Conservation (phyloP, 371 early-diverging fungal genomes). For the Syncephalastrum racemosum region DNA sequence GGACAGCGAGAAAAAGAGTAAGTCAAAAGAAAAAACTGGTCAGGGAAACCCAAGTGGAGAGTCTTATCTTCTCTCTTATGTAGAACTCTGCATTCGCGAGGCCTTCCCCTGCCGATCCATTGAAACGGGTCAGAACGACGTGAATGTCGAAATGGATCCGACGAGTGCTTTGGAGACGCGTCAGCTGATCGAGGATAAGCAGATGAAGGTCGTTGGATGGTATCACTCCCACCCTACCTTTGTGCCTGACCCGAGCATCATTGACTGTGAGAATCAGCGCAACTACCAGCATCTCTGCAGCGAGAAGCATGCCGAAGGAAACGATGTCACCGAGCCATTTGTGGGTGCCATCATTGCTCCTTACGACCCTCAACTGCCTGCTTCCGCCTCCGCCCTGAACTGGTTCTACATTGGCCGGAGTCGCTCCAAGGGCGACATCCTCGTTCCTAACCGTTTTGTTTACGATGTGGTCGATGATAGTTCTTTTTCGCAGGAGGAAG, state of each 20-base stretch:
- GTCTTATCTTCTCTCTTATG: not conserved
- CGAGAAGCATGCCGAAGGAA: constrained; percentile 27
- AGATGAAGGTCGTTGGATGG: constrained; percentile 85
- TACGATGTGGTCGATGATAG: constrained; percentile 59
- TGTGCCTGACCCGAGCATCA: constrained; percentile 40
- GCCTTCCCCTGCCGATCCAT: constrained; percentile 78
- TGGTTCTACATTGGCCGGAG: constrained; percentile 70
- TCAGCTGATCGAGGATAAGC: constrained; percentile 65
- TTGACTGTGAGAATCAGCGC: constrained; percentile 77
- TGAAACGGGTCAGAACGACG: constrained; percentile 68
- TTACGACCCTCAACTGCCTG: constrained; percentile 80
- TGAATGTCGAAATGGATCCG: constrained; percentile 91
- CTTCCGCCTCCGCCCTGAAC: constrained; percentile 75
- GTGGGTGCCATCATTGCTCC: constrained; percentile 91
- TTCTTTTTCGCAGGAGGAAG: constrained; percentile 45
- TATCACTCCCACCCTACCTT: constrained; percentile 48
- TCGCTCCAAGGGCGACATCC: constrained; percentile 38
- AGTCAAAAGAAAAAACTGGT: constrained; percentile 5
- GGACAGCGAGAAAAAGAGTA: constrained; percentile 51
- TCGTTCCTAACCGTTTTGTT: constrained; percentile 64
- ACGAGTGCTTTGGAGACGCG: constrained; percentile 76
- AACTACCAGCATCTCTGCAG: constrained; percentile 76
- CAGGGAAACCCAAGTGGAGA: not conserved
- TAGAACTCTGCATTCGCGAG: constrained; percentile 57
- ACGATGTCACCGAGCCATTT: constrained; percentile 64